phyloP scores from a whole-genome alignment of 805 yeast species.

The Spathaspora passalidarum region DNA sequence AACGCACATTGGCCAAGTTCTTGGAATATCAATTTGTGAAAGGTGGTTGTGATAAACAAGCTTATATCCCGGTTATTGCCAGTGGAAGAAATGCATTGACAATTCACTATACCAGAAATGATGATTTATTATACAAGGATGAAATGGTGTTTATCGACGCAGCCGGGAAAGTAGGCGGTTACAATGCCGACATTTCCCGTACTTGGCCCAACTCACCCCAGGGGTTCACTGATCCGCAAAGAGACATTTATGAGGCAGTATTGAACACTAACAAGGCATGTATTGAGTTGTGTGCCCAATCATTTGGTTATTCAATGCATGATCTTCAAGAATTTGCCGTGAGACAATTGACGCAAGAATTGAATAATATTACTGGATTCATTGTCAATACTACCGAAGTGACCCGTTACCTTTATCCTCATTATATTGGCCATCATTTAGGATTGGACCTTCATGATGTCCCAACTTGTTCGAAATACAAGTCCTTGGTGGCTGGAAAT shows the following conservation, averaged over 20 bases:
- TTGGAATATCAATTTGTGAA: slow-evolving; percentile 77
- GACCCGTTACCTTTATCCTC: slow-evolving; percentile 68
- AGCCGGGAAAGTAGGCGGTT: slow-evolving; percentile 90
- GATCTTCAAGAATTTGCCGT: slow-evolving; percentile 76
- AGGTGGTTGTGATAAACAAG: slow-evolving; percentile 87
- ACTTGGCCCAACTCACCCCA: slow-evolving; percentile 88
- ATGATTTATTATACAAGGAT: slow-evolving; percentile 69
- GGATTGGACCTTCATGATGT: slow-evolving; percentile 91
- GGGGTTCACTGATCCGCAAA: slow-evolving; percentile 71
- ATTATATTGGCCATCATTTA: slow-evolving; percentile 91
- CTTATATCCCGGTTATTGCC: slow-evolving; percentile 95
- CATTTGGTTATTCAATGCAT: slow-evolving; percentile 53
- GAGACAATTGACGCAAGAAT: slow-evolving; percentile 53
- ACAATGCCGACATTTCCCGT: slow-evolving; percentile 92
- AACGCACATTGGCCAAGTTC: slow-evolving; percentile 74
- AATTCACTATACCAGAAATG: slow-evolving; percentile 92
- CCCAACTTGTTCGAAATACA: slow-evolving; percentile 59
- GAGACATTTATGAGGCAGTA: slow-evolving; percentile 85
- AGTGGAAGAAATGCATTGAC: slow-evolving; percentile 87
- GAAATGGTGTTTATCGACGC: slow-evolving; percentile 94
- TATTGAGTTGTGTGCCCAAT: slow-evolving; percentile 63
- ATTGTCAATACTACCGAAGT: slow-evolving; percentile 51
- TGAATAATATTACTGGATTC: slow-evolving; percentile 70
- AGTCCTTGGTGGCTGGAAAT: slow-evolving; percentile 59
- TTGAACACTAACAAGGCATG: slow-evolving; percentile 77